A percentile compares a stretch with the other conserved stretches of the same genome.
Conservation (phyloP, 2,329 filamentous ascomycete species). For the Fusarium albosuccineum region DNA sequence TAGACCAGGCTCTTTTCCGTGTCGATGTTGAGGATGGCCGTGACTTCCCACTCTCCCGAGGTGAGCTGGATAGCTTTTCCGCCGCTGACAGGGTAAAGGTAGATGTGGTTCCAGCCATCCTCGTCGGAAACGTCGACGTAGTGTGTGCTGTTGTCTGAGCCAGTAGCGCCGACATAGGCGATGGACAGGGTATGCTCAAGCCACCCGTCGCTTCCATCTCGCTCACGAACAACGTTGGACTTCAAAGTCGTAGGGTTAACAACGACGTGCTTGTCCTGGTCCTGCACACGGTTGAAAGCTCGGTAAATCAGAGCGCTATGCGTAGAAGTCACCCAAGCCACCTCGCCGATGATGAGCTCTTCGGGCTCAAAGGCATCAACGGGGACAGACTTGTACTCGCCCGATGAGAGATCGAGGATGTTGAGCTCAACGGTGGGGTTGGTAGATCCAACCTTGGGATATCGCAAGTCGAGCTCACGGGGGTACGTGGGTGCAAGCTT, state of each 20-base stretch:
- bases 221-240: slow-evolving; percentile 65
- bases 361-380: slow-evolving; percentile 70
- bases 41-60: slow-evolving; percentile 75
- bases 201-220: slow-evolving; percentile 72
- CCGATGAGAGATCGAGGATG: slow-evolving; percentile 65
- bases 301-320: slow-evolving; percentile 74
- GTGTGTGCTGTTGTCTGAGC: slow-evolving; percentile 58
- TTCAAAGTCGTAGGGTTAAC: slow-evolving; percentile 65
- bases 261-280: slow-evolving; percentile 71
- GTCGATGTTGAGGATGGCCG: slow-evolving; percentile 70
- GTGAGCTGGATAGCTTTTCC: slow-evolving; percentile 71
- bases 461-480: slow-evolving; percentile 71
- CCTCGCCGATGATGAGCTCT: slow-evolving; percentile 75
- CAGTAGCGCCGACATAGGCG: slow-evolving; percentile 64
- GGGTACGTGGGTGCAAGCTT: slow-evolving; percentile 72
- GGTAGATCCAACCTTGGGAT: slow-evolving; percentile 76
- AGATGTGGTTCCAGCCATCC: slow-evolving; percentile 77
- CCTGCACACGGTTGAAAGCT: slow-evolving; percentile 77
- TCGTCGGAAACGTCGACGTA: slow-evolving; percentile 77
- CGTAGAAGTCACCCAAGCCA: slow-evolving; percentile 74
- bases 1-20: slow-evolving; percentile 68
- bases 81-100: slow-evolving; percentile 70
- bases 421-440: slow-evolving; percentile 75
- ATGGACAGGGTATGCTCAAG: slow-evolving; percentile 71
- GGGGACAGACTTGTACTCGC: slow-evolving; percentile 59